phyloP scores from a whole-genome alignment of 805 yeast genomes.

The Candida stauntonica region DNA sequence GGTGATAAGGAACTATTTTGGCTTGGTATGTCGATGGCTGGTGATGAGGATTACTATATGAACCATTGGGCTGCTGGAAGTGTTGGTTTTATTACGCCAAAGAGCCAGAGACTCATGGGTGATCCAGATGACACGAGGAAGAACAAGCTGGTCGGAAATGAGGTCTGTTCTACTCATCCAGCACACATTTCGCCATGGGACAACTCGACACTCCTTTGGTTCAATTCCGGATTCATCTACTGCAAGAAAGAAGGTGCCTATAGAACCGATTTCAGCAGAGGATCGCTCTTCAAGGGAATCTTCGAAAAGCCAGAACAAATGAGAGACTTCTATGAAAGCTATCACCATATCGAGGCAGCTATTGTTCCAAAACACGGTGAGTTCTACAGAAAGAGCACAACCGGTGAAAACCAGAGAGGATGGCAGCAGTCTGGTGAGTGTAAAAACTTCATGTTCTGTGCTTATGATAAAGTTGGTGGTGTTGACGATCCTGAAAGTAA shows the following conservation, averaged over 20 bases:
- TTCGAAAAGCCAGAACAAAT: slow-evolving; percentile 24
- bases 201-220: slow-evolving; percentile 47
- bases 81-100: slow-evolving; percentile 42
- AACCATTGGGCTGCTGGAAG: slow-evolving; percentile 54
- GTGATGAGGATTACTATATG: slow-evolving; percentile 50
- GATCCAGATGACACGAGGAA: slow-evolving; percentile 18
- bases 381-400: slow-evolving; percentile 32
- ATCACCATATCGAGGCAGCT: slow-evolving; percentile 39
- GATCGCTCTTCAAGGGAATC: slow-evolving; percentile 14
- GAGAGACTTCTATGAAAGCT: slow-evolving; percentile 32
- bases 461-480: slow-evolving; percentile 48
- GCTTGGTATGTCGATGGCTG: slow-evolving; percentile 52
- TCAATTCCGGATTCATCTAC: slow-evolving; percentile 52
- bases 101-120: slow-evolving; percentile 10
- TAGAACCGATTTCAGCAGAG: slow-evolving; percentile 29
- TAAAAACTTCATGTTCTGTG: slow-evolving; percentile 51
- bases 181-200: slow-evolving; percentile 50
- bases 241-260: slow-evolving; percentile 37
- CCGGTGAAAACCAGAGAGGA: slow-evolving; percentile 35
- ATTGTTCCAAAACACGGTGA: slow-evolving; percentile 47
- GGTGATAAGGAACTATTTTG: slow-evolving; percentile 69
- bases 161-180: slow-evolving; percentile 58
- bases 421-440: slow-evolving; percentile 50
- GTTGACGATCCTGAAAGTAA: slow-evolving; percentile 14
- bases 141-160: slow-evolving; percentile 28